A percentile compares a stretch with the other conserved stretches of the same genome.
Conservation (phyloP, 768 basidiomycete species). For the Lyophyllum semitale region DNA sequence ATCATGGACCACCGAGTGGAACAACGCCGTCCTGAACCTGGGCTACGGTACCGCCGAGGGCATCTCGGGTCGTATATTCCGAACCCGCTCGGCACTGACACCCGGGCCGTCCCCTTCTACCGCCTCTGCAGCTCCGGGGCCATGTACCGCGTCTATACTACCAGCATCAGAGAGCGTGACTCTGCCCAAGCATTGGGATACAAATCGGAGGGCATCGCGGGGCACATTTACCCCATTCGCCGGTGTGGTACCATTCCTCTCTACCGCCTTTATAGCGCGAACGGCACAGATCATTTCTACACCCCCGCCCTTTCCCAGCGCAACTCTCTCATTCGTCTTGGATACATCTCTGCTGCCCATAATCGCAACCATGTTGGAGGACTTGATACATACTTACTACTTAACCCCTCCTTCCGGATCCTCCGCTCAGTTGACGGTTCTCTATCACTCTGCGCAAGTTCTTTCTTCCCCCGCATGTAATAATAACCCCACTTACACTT, state of each 20-base stretch:
- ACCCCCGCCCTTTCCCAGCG: slow-evolving; percentile 16
- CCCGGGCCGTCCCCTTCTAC: slow-evolving; percentile 21
- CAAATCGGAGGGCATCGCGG: slow-evolving; percentile 15
- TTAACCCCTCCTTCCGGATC: no score
- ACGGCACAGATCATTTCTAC: slow-evolving; percentile 22
- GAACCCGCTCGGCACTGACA: background rate
- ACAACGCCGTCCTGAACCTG: slow-evolving; percentile 1
- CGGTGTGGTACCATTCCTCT: slow-evolving; percentile 15
- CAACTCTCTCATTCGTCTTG: background rate
- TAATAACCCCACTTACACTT: no score
- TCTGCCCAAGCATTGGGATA: slow-evolving; percentile 14
- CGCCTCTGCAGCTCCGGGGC: slow-evolving; percentile 16
- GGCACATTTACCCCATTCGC: slow-evolving; percentile 16
- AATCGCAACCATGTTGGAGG: no score
- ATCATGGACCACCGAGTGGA: no score
- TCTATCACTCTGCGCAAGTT: no score
- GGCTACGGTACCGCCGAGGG: slow-evolving; percentile 10
- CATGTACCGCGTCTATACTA: slow-evolving; percentile 25
- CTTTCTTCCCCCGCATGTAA: no score
- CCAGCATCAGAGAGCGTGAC: slow-evolving; percentile 13
- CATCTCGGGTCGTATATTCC: slow-evolving; percentile 15
- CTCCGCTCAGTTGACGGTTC: no score
- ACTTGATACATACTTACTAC: no score
- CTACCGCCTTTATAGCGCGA: slow-evolving; percentile 19
- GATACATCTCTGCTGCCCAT: no score